phyloP scores from a whole-genome alignment of 2,329 filamentous ascomycete species.

The Ophiostoma himal-ulmi region DNA sequence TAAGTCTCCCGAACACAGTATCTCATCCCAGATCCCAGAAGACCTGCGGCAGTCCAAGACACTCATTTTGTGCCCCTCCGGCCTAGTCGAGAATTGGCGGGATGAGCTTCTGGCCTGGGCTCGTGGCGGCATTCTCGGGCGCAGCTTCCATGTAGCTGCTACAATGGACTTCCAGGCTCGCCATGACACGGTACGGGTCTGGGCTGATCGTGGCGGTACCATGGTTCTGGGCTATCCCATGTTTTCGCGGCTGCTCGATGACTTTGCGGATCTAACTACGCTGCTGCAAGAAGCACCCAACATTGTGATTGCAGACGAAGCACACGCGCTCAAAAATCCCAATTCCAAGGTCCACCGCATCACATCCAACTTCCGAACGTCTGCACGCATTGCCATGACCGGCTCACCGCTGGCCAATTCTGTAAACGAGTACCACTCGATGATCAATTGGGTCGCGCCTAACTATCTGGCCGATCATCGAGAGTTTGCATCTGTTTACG shows the following conservation, averaged over 20 bases:
- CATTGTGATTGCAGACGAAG: conserved; percentile 79
- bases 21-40: conserved; percentile 62
- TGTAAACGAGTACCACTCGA: conserved; percentile 74
- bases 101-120: conserved; percentile 72
- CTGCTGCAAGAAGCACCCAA: conserved; percentile 47
- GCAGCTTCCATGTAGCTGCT: conserved; percentile 50
- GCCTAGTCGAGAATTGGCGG: conserved; percentile 73
- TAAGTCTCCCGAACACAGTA: conserved; percentile 48
- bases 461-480: conserved; percentile 63
- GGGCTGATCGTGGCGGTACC: conserved; percentile 62
- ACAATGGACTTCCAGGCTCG: conserved; percentile 35
- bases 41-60: conserved; percentile 57
- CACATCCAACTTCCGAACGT: conserved; percentile 57
- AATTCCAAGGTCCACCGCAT: conserved; percentile 47
- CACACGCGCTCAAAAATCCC: conserved; percentile 69
- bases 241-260: conserved; percentile 44
- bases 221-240: conserved; percentile 71
- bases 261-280: conserved; percentile 31
- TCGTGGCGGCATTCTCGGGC: conserved; percentile 49
- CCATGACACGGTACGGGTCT: conserved; percentile 44
- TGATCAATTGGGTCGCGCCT: conserved; percentile 82
- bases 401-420: conserved; percentile 83
- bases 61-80: conserved; percentile 69
- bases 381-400: conserved; percentile 72
- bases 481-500: conserved; percentile 67